Percentiles rank a stretch among this genome's conserved stretches.
These are phyloP conservation scores for Claviceps lovelessii DNA, from an alignment of 2,329 filamentous ascomycete species.

Conservation along the genomic window DNA sequence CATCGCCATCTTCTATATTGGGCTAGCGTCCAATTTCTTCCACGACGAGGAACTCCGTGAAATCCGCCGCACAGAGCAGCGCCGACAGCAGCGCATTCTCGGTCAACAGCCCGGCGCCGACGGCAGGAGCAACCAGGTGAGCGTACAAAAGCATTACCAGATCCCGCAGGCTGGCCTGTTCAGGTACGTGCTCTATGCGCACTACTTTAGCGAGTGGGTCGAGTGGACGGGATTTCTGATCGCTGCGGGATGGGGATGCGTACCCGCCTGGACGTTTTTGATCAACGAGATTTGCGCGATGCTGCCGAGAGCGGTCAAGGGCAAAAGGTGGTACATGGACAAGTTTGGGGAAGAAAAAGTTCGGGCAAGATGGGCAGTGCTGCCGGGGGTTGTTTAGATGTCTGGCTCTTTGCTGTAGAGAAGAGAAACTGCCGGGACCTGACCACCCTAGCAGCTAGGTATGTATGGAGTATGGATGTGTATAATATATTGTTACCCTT, in stretches of 20 bases:
- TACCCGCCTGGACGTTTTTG: conserved; percentile 68
- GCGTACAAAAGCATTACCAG: conserved; percentile 63
- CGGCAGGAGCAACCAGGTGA: conserved; percentile 4
- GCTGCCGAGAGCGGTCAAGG: conserved; percentile 71
- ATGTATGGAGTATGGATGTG: too few relatives aligned
- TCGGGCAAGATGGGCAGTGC: conserved; percentile 56
- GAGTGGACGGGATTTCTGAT: conserved; percentile 90
- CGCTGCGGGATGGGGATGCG: conserved; percentile 49
- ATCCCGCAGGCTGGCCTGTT: conserved; percentile 77
- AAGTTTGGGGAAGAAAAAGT: conserved; percentile 79
- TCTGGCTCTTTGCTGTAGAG: too few relatives aligned
- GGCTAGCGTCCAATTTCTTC: conserved; percentile 67
- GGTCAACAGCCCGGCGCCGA: conserved; percentile 25
- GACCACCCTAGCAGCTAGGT: too few relatives aligned
- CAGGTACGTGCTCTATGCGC: conserved; percentile 68
- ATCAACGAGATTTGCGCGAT: conserved; percentile 82
- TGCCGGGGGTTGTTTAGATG: conserved; percentile 34
- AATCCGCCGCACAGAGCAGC: conserved; percentile 58
- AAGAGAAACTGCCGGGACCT: too few relatives aligned
- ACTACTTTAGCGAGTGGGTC: conserved; percentile 93
- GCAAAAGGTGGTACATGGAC: conserved; percentile 72
- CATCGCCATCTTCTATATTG: conserved; percentile 59
- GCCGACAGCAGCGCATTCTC: conserved; percentile 31
- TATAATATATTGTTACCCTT: too few relatives aligned
- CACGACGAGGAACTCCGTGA: conserved; percentile 84